These are phyloP conservation scores for Eimeria falciformis DNA, from an alignment of 169 alveolate species.

Conservation along the genomic window DNA sequence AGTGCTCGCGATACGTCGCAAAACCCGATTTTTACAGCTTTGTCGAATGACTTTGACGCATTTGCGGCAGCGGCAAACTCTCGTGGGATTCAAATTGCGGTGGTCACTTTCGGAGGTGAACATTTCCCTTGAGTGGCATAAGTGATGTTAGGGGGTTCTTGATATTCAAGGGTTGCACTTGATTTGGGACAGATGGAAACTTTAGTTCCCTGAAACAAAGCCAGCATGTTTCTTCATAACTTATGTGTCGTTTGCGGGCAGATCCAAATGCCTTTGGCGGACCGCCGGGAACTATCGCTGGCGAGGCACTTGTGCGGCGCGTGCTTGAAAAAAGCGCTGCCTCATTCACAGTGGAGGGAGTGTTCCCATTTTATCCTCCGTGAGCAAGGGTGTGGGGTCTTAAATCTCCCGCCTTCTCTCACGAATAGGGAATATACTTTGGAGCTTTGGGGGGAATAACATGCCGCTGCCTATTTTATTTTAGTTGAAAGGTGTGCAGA, in stretches of 20 bases:
- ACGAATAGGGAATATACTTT: background rate
- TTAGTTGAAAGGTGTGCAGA: background rate
- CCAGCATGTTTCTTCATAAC: too few species aligned
- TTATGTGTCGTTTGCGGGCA: background rate
- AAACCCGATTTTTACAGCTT: constrained; percentile 18
- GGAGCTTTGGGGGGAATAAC: background rate
- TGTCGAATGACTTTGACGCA: constrained; percentile 42
- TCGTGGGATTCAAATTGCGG: constrained; percentile 38
- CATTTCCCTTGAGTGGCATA: too few species aligned
- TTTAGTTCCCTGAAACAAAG: too few species aligned
- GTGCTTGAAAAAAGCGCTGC: constrained; percentile 53
- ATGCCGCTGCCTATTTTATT: background rate
- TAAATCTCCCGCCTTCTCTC: background rate
- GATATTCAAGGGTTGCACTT: too few species aligned
- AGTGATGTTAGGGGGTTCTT: too few species aligned
- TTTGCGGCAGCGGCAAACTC: constrained; percentile 40
- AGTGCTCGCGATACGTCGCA: constrained; percentile 27
- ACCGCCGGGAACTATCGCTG: constrained; percentile 32
- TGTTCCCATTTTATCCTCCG: constrained; percentile 55
- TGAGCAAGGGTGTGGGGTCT: constrained; percentile 12
- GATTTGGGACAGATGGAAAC: too few species aligned
- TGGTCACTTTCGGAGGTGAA: constrained; percentile 63
- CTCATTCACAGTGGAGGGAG: constrained; percentile 42
- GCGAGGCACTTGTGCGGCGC: constrained; percentile 44
- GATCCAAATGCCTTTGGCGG: constrained; percentile 14